A percentile compares a stretch with the other conserved stretches of the same genome.
Evolutionary conservation across 129 eudicot genomes (phyloP).

Genomic region (Calendula officinalis): DNA sequence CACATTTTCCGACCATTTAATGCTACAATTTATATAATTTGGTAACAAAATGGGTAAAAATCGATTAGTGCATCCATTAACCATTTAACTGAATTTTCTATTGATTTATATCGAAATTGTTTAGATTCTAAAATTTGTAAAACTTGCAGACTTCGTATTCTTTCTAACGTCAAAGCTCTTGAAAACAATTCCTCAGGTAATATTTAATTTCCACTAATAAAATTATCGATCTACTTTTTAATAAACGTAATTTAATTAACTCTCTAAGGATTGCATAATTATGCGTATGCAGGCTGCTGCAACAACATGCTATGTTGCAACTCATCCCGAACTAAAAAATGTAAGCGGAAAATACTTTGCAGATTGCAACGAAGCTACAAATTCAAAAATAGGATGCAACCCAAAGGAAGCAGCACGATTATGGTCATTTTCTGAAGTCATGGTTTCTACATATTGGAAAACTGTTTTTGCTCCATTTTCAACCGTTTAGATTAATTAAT

Average conservation of each 20-base stretch:
- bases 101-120: not conserved
- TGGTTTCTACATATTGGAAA: slow-evolving; percentile 42
- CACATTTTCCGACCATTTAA: too few relatives aligned
- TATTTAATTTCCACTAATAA: not conserved
- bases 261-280: not conserved
- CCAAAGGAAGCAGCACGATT: slow-evolving; percentile 55
- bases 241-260: not conserved
- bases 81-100: not conserved
- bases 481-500: slow-evolving; percentile 19
- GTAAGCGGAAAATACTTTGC: slow-evolving; percentile 73
- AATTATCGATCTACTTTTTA: not conserved
- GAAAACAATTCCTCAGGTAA: slow-evolving; percentile 95
- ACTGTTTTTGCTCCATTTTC: slow-evolving; percentile 26
- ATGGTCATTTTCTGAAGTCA: slow-evolving; percentile 64
- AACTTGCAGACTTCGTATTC: slow-evolving; percentile 71
- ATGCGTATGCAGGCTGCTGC: slow-evolving; percentile 75
- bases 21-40: not conserved
- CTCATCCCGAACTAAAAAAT: slow-evolving; percentile 47
- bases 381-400: slow-evolving; percentile 63
- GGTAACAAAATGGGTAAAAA: not conserved
- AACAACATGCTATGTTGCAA: slow-evolving; percentile 87
- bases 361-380: slow-evolving; percentile 68
- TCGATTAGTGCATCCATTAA: not conserved
- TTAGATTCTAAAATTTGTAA: not conserved
- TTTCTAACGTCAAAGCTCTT: slow-evolving; percentile 71